Evolutionary conservation across 108 stramenopile species (phyloP).

Genomic region (Cyclotella cryptica): DNA sequence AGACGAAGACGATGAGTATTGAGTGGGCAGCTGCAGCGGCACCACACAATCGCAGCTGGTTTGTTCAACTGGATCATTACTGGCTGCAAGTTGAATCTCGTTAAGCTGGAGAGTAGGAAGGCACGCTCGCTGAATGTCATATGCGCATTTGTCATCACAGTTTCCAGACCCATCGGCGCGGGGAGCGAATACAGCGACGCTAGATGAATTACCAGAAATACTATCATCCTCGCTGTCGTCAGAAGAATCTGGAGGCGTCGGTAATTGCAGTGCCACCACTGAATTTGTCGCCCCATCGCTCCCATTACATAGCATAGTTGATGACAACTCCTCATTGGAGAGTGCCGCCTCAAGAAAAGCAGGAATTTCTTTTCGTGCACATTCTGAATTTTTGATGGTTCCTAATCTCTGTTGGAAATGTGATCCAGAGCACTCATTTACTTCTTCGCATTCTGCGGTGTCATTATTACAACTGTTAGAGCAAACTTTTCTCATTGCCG

Average conservation of each 20-base stretch:
- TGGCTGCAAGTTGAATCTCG: too few species aligned
- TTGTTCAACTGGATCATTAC: conserved; percentile 9
- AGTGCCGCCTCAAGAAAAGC: background rate
- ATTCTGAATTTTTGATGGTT: background rate
- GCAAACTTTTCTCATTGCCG: background rate
- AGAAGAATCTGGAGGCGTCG: conserved; percentile 56
- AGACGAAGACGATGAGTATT: conserved; percentile 37
- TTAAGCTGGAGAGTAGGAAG: too few species aligned
- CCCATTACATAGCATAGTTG: background rate
- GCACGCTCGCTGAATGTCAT: too few species aligned
- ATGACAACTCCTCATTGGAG: background rate
- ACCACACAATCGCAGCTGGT: background rate
- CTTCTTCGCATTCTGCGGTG: background rate
- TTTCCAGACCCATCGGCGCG: background rate
- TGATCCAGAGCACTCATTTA: background rate
- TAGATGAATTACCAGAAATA: conserved; percentile 5
- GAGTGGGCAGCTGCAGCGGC: conserved; percentile 39
- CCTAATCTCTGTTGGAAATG: background rate
- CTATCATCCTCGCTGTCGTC: conserved; percentile 50
- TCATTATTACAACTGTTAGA: background rate
- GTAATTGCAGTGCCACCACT: conserved; percentile 38
- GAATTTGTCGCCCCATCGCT: background rate
- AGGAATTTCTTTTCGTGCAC: background rate
- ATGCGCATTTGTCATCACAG: too few species aligned
- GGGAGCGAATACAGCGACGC: background rate